Evolutionary conservation across 495 filamentous ascomycete species (phyloP).

Genomic region (Penicillium antarcticum): DNA sequence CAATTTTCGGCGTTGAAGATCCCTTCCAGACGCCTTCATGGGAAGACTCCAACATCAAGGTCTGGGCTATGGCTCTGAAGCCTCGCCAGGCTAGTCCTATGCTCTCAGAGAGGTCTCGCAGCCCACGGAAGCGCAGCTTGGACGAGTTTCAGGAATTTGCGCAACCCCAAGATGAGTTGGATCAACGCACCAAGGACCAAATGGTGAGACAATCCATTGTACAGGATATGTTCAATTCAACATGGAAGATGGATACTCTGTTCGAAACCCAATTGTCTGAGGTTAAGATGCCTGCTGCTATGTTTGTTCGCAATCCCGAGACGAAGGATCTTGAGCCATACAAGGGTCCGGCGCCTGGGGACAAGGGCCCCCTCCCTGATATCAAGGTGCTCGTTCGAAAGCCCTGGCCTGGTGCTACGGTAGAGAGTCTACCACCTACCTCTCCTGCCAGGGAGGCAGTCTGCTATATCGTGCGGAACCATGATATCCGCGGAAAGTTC

Average conservation of each 20-base stretch:
- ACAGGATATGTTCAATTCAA: constrained; percentile 76
- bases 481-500: constrained; percentile 78
- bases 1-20: constrained; percentile 20
- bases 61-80: constrained; percentile 73
- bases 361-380: constrained; percentile 48
- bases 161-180: constrained; percentile 3
- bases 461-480: constrained; percentile 78
- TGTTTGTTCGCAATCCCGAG: constrained; percentile 64
- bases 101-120: constrained; percentile 19
- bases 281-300: constrained; percentile 62
- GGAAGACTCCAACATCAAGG: constrained; percentile 68
- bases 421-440: constrained; percentile 63
- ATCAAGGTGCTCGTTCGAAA: constrained; percentile 71
- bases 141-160: constrained; percentile 50
- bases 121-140: constrained; percentile 59
- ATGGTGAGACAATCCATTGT: constrained; percentile 59
- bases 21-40: constrained; percentile 59
- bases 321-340: constrained; percentile 67
- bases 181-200: constrained; percentile 38
- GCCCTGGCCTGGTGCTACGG: constrained; percentile 77
- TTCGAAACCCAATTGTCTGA: constrained; percentile 59
- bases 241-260: constrained; percentile 69
- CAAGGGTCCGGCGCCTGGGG: constrained; percentile 58
- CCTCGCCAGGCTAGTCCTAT: constrained; percentile 16
- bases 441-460: constrained; percentile 61